Evolutionary conservation across 2,329 filamentous ascomycete genomes (phyloP).

Genomic region (Truncatella angustata): DNA sequence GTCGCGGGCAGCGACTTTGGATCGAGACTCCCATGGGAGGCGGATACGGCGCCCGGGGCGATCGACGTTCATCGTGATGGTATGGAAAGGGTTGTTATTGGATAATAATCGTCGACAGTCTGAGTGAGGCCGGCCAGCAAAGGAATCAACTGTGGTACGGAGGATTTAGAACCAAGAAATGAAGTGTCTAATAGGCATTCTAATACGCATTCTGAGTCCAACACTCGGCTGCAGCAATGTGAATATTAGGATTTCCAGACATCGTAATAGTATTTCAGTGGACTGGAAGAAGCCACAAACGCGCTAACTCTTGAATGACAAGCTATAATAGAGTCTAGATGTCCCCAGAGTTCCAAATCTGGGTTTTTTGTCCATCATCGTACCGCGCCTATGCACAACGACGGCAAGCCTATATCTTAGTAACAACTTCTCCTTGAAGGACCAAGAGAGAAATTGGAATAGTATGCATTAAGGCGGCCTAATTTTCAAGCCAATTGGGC

Average conservation of each 20-base stretch:
- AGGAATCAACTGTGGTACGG: too few species aligned
- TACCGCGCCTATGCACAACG: neutral
- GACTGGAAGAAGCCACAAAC: neutral
- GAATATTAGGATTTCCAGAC: neutral
- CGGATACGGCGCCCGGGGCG: slow-evolving; percentile 6
- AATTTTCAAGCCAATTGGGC: too few species aligned
- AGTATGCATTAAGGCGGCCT: too few species aligned
- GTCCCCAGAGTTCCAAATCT: neutral
- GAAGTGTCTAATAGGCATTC: too few species aligned
- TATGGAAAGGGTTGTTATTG: too few species aligned
- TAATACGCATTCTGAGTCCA: too few species aligned
- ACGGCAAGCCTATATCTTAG: neutral
- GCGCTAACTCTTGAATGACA: neutral
- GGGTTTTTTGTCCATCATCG: neutral
- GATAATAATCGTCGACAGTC: too few species aligned
- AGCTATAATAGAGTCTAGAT: neutral
- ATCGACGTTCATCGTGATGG: slow-evolving; percentile 9
- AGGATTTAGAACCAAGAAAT: too few species aligned
- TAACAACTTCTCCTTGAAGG: too few species aligned
- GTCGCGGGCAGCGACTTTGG: neutral
- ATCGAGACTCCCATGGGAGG: slow-evolving; percentile 6
- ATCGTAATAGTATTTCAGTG: neutral
- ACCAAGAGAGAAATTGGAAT: too few species aligned
- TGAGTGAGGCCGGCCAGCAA: too few species aligned
- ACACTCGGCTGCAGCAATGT: neutral